Conservation (phyloP, 2,329 filamentous ascomycete genomes). For the Aspergillus phoenicis region DNA sequence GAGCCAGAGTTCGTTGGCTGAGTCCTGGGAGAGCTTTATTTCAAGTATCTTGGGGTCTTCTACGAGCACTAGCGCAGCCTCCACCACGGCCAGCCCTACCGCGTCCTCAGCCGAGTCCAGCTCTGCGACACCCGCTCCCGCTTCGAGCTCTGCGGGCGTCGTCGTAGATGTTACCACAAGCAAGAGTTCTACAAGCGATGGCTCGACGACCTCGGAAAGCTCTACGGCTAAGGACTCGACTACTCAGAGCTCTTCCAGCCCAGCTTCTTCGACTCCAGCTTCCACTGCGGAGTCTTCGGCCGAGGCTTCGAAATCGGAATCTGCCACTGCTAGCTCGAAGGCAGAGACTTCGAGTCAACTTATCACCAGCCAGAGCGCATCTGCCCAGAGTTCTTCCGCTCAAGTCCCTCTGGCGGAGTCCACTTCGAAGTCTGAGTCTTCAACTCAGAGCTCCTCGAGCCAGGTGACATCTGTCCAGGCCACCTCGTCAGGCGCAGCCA, state of each 20-base stretch:
- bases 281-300: neutral
- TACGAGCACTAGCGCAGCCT: neutral
- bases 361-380: conserved; percentile 2
- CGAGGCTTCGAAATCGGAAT: neutral
- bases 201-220: conserved; percentile 3
- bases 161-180: neutral
- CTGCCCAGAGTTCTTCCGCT: conserved; percentile 4
- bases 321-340: neutral
- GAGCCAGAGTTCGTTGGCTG: neutral
- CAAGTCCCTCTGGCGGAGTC: neutral
- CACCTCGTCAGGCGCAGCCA: neutral
- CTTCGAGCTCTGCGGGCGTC: neutral
- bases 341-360: neutral
- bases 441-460: neutral
- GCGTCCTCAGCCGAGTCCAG: neutral
- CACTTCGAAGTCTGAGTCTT: neutral
- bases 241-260: neutral
- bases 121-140: conserved; percentile 1
- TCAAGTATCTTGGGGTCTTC: conserved; percentile 2
- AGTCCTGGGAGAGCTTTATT: conserved; percentile 2
- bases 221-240: neutral
- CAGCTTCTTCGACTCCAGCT: neutral
- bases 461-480: neutral
- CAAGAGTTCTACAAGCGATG: neutral
- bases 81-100: conserved; percentile 3